Conservation (phyloP, 108 stramenopile species). For the Discostella stelligeroides region DNA sequence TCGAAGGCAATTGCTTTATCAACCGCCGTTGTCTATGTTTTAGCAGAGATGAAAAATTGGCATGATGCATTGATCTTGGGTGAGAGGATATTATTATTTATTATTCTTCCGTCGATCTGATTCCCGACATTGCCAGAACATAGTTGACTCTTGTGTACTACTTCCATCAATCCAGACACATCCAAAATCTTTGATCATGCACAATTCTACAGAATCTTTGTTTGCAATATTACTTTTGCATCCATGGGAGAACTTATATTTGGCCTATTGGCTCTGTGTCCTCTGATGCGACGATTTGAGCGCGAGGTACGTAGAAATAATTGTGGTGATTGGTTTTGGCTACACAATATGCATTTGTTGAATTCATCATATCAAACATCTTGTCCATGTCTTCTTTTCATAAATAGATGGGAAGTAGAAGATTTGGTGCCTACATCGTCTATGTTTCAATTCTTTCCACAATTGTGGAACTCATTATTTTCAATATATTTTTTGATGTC, state of each 20-base stretch:
- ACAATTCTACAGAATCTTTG: slow-evolving; percentile 52
- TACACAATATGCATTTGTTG: no score
- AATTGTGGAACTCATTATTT: slow-evolving; percentile 36
- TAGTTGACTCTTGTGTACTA: no score
- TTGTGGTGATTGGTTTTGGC: neutral
- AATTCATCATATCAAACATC: neutral
- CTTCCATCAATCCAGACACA: slow-evolving; percentile 26
- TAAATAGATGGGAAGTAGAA: slow-evolving; percentile 58
- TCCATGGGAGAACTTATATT: slow-evolving; percentile 64
- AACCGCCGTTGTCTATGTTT: slow-evolving; percentile 46
- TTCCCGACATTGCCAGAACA: no score
- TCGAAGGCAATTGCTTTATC: slow-evolving; percentile 55
- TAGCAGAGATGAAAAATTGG: slow-evolving; percentile 42
- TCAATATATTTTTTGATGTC: slow-evolving; percentile 32
- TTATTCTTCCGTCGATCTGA: neutral
- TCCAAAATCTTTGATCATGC: slow-evolving; percentile 42
- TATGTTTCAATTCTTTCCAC: slow-evolving; percentile 39
- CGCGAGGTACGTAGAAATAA: slow-evolving; percentile 48
- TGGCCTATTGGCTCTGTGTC: slow-evolving; percentile 54
- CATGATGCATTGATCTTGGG: slow-evolving; percentile 48
- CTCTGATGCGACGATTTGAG: slow-evolving; percentile 62
- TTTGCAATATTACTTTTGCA: slow-evolving; percentile 53
- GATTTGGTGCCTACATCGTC: slow-evolving; percentile 54
- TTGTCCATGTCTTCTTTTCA: neutral
- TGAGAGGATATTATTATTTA: slow-evolving; percentile 15